A percentile compares a stretch with the other conserved stretches of the same genome.
These are phyloP conservation scores for Corynespora cassiicola DNA, from an alignment of 2,329 filamentous ascomycete genomes.

Conservation along the genomic window DNA sequence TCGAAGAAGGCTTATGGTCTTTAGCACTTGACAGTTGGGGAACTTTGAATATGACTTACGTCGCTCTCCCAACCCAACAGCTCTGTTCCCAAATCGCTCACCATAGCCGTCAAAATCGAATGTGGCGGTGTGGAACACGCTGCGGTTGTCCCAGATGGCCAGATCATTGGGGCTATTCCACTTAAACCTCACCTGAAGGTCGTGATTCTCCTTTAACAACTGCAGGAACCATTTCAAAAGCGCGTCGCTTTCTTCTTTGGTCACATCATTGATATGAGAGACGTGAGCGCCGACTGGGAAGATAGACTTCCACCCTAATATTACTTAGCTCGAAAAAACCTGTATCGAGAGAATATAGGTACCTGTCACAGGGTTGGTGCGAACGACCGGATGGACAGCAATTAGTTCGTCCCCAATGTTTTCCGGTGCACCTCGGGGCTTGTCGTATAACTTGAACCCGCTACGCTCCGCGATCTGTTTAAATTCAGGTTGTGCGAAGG, in stretches of 20 bases:
- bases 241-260: slow-evolving; percentile 45
- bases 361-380: slow-evolving; percentile 61
- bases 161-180: no score
- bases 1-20: slow-evolving; percentile 7
- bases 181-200: no score
- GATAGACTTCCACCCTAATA: slow-evolving; percentile 63
- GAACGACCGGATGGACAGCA: slow-evolving; percentile 58
- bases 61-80: no score
- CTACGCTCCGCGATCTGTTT: slow-evolving; percentile 42
- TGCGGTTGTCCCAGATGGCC: no score
- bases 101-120: no score
- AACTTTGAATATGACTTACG: no score
- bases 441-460: slow-evolving; percentile 48
- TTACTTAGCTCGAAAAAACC: slow-evolving; percentile 62
- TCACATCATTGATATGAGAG: slow-evolving; percentile 47
- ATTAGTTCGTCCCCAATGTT: slow-evolving; percentile 55
- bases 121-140: no score
- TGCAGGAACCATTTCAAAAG: slow-evolving; percentile 48
- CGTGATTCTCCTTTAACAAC: slow-evolving; percentile 41
- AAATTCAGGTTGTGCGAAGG: slow-evolving; percentile 43
- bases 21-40: no score
- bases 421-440: slow-evolving; percentile 55
- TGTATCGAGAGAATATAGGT: no score
- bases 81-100: no score
- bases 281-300: slow-evolving; percentile 50